Evolutionary conservation across 306 rosid species (phyloP).

Genomic region (Acacia acuminata): DNA sequence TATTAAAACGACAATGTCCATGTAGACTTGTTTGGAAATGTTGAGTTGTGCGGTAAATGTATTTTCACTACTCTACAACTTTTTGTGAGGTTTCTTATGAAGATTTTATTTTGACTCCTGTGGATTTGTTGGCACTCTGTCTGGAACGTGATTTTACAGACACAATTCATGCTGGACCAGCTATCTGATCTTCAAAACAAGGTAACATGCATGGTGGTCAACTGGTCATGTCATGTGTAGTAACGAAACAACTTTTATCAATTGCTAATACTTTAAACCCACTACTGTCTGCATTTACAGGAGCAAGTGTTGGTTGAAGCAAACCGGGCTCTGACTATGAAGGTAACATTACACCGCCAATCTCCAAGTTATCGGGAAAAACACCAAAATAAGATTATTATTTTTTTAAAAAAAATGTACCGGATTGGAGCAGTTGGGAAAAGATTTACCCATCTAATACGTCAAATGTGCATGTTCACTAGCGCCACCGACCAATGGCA

Average conservation of each 20-base stretch:
- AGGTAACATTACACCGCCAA: slow-evolving; percentile 46
- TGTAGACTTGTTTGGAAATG: background rate
- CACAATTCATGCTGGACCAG: slow-evolving; percentile 96
- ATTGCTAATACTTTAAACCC: slow-evolving; percentile 17
- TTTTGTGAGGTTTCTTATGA: background rate
- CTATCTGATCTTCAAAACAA: slow-evolving; percentile 85
- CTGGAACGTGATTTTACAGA: slow-evolving; percentile 56
- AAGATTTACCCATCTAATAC: no score
- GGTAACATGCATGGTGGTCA: slow-evolving; percentile 42
- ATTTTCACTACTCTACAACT: background rate
- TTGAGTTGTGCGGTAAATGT: background rate
- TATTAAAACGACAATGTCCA: background rate
- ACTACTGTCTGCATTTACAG: slow-evolving; percentile 44
- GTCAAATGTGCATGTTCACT: no score
- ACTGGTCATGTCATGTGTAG: background rate
- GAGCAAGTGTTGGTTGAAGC: slow-evolving; percentile 78
- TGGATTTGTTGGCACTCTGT: background rate
- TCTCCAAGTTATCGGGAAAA: background rate
- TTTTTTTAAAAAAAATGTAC: no score
- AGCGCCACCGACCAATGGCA: no score
- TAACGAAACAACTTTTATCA: background rate
- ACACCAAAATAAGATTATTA: no score
- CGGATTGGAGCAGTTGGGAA: no score
- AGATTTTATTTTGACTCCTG: background rate
- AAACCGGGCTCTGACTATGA: slow-evolving; percentile 72